phyloP scores from a whole-genome alignment of 2,329 filamentous ascomycete species.

The Colletotrichum horii region DNA sequence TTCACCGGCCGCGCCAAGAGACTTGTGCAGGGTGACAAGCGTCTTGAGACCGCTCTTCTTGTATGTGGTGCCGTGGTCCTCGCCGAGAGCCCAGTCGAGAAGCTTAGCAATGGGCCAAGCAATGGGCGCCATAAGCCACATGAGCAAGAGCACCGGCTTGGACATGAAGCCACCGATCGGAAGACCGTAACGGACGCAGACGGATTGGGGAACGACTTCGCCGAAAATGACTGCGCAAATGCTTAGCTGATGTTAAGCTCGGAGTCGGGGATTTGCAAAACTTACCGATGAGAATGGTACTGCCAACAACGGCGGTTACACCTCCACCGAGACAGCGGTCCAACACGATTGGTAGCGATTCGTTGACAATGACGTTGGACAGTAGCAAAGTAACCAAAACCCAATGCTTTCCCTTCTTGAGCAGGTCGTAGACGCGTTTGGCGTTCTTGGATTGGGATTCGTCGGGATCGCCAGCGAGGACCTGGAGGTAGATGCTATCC shows the following conservation, averaged over 20 bases:
- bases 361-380: conserved; percentile 97
- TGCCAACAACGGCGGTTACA: conserved; percentile 91
- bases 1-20: conserved; percentile 83
- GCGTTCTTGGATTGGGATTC: conserved; percentile 89
- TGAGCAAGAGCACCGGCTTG: conserved; percentile 82
- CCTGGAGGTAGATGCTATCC: conserved; percentile 97
- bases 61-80: conserved; percentile 91
- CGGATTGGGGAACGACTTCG: conserved; percentile 92
- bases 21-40: conserved; percentile 92
- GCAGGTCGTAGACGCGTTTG: conserved; percentile 75
- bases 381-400: conserved; percentile 92
- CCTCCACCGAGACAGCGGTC: conserved; percentile 93
- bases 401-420: conserved; percentile 96
- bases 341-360: conserved; percentile 92
- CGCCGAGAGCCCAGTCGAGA: conserved; percentile 89
- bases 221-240: conserved; percentile 84
- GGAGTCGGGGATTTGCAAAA: conserved; percentile 3
- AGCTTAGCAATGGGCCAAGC: conserved; percentile 96
- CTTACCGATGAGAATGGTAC: conserved; percentile 91
- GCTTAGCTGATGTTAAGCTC: background rate
- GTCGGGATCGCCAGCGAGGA: conserved; percentile 84
- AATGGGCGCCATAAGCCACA: conserved; percentile 90
- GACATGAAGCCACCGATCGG: conserved; percentile 95
- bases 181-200: conserved; percentile 94
- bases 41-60: conserved; percentile 98